A percentile compares a stretch with the other conserved stretches of the same genome.
Evolutionary conservation across 306 rosid species (phyloP).

Genomic region (Sechiopsis laciniata): DNA sequence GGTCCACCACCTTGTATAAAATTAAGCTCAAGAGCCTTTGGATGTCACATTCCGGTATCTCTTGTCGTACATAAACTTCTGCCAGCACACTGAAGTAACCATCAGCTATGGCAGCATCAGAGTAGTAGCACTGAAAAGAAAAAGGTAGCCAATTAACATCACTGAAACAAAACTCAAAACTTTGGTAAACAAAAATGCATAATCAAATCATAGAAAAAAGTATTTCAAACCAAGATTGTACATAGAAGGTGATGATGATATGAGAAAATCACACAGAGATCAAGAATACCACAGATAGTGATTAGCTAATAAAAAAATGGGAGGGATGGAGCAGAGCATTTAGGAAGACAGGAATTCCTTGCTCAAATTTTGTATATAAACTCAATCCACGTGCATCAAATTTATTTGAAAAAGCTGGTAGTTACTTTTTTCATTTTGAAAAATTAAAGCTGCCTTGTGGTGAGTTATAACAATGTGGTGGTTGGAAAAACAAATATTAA

Average conservation of each 20-base stretch:
- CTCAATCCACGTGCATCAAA: not conserved
- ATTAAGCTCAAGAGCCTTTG: slow-evolving; percentile 93
- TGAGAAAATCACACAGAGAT: not conserved
- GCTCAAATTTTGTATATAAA: not conserved
- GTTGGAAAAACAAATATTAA: no score
- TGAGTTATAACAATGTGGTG: no score
- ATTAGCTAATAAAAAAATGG: not conserved
- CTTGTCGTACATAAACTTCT: slow-evolving; percentile 99
- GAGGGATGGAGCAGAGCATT: not conserved
- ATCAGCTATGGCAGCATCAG: slow-evolving; percentile 95
- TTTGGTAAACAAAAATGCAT: not conserved
- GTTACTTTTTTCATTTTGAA: not conserved
- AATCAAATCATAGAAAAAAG: slow-evolving; percentile 1
- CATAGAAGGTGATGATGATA: not conserved
- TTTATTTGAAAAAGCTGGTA: not conserved
- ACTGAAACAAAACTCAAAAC: not conserved
- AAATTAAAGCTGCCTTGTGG: not conserved
- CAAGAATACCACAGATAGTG: not conserved
- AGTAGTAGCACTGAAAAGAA: slow-evolving; percentile 78
- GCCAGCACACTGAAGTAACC: slow-evolving; percentile 99
- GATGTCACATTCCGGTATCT: slow-evolving; percentile 95
- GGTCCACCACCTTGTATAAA: slow-evolving; percentile 99
- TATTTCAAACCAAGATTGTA: slow-evolving; percentile 11
- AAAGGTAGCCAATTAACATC: slow-evolving; percentile 22
- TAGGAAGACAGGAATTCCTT: not conserved